A percentile compares a stretch with the other conserved stretches of the same genome.
phyloP scores from a whole-genome alignment of 2,329 filamentous ascomycete species.

The Aspergillus pseudonomiae region DNA sequence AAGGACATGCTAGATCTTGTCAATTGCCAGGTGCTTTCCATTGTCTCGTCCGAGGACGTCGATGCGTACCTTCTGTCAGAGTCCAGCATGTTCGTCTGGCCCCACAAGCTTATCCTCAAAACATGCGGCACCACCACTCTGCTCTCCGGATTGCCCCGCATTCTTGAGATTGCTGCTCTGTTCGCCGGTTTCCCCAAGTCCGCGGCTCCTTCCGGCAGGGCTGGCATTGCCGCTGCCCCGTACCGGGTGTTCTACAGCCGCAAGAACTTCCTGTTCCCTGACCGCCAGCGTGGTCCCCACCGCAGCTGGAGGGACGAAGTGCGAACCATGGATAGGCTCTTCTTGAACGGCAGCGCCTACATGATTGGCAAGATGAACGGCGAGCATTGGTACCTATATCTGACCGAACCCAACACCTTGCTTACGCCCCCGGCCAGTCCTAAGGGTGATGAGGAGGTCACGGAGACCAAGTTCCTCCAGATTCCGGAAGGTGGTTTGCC shows the following conservation, averaged over 20 bases:
- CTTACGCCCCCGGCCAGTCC: conserved; percentile 85
- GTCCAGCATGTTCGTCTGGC: conserved; percentile 99
- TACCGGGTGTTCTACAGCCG: conserved; percentile 98
- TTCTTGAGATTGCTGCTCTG: conserved; percentile 86
- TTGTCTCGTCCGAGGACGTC: conserved; percentile 88
- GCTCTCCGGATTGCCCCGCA: conserved; percentile 82
- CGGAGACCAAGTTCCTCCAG: conserved; percentile 62
- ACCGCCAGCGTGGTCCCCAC: conserved; percentile 91
- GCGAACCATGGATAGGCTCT: conserved; percentile 86
- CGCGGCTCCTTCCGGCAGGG: conserved; percentile 67
- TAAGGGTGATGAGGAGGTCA: conserved; percentile 46
- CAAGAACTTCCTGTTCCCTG: conserved; percentile 96
- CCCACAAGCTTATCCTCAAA: conserved; percentile 99
- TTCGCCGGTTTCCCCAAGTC: conserved; percentile 87
- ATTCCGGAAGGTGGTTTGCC: conserved; percentile 47
- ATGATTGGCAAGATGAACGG: conserved; percentile 99
- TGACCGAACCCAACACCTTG: conserved; percentile 80
- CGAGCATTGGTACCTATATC: conserved; percentile 98
- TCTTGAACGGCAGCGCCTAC: conserved; percentile 90
- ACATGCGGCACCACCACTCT: conserved; percentile 97
- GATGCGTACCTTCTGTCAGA: conserved; percentile 97
- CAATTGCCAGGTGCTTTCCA: conserved; percentile 96
- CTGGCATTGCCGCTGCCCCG: conserved; percentile 77
- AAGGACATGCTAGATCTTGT: conserved; percentile 97
- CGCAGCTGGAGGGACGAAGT: conserved; percentile 98